Conservation (phyloP, 1,139 yeast species). For the Yamadazyma songkhlaensis region DNA sequence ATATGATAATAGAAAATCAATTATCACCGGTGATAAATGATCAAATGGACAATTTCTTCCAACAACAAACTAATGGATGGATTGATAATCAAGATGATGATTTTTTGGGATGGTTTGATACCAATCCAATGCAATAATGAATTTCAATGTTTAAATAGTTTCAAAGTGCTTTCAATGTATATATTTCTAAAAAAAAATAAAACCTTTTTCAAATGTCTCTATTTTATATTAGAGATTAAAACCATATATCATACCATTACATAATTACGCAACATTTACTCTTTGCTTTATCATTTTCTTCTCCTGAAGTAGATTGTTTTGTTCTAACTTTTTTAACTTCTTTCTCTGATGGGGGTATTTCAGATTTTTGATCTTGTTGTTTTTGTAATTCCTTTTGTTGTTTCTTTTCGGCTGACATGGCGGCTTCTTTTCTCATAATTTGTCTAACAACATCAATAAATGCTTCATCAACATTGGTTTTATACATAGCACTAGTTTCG, state of each 20-base stretch:
- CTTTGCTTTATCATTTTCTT: constrained; percentile 12
- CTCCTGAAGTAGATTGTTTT: constrained; percentile 15
- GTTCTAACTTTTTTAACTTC: constrained; percentile 12
- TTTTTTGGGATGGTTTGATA: constrained; percentile 94
- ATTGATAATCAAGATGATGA: constrained; percentile 65
- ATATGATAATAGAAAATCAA: constrained; percentile 9
- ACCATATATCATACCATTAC: constrained; percentile 7
- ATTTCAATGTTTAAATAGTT: not conserved
- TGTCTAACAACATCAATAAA: constrained; percentile 88
- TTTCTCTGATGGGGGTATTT: constrained; percentile 10
- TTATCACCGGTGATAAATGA: constrained; percentile 19
- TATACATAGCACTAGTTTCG: constrained; percentile 91
- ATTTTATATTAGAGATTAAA: not conserved
- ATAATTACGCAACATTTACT: constrained; percentile 17
- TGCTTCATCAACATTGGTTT: constrained; percentile 87
- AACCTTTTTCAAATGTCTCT: not conserved
- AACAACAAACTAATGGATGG: constrained; percentile 86
- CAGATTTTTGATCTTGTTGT: constrained; percentile 17
- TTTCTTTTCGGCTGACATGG: constrained; percentile 45
- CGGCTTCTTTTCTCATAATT: constrained; percentile 73
- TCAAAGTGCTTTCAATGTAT: no score
- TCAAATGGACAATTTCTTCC: constrained; percentile 58
- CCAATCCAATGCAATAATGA: constrained; percentile 27
- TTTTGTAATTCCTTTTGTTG: constrained; percentile 43
- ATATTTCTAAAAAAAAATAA: no score